Percentiles rank a stretch among this genome's conserved stretches.
Evolutionary conservation across 106 monocot species (phyloP).

Genomic region (Allium sativum): DNA sequence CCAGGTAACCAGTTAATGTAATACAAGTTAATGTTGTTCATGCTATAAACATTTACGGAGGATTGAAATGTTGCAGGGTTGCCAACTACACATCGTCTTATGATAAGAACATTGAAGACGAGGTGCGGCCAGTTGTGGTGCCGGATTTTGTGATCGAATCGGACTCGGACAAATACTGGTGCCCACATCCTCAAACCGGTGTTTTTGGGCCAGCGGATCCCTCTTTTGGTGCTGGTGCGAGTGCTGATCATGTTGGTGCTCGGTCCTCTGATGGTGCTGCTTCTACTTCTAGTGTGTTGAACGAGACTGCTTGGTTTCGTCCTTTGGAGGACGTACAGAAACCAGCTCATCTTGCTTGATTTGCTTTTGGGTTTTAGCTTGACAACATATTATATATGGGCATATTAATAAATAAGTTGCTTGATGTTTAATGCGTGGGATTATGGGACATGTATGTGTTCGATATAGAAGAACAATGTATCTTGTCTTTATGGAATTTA

Average conservation of each 20-base stretch:
- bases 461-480: too few relatives aligned
- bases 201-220: slow-evolving; percentile 36
- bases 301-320: slow-evolving; percentile 6
- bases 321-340: slow-evolving; percentile 3
- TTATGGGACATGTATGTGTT: too few relatives aligned
- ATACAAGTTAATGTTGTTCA: too few relatives aligned
- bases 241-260: too few relatives aligned
- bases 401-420: too few relatives aligned
- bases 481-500: too few relatives aligned
- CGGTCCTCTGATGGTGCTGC: background rate
- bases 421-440: too few relatives aligned
- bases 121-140: slow-evolving; percentile 22
- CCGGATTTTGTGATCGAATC: slow-evolving; percentile 31
- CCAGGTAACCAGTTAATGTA: too few relatives aligned
- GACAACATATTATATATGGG: too few relatives aligned
- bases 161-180: slow-evolving; percentile 37
- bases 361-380: too few relatives aligned
- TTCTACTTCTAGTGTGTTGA: background rate
- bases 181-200: slow-evolving; percentile 40
- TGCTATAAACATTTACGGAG: too few relatives aligned
- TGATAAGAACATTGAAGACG: slow-evolving; percentile 38
- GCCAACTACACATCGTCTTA: slow-evolving; percentile 22
- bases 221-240: background rate
- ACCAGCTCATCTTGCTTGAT: background rate
- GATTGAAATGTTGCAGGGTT: background rate